Evolutionary conservation across 2,329 filamentous ascomycete species (phyloP).

Genomic region (Elsinoe australis): DNA sequence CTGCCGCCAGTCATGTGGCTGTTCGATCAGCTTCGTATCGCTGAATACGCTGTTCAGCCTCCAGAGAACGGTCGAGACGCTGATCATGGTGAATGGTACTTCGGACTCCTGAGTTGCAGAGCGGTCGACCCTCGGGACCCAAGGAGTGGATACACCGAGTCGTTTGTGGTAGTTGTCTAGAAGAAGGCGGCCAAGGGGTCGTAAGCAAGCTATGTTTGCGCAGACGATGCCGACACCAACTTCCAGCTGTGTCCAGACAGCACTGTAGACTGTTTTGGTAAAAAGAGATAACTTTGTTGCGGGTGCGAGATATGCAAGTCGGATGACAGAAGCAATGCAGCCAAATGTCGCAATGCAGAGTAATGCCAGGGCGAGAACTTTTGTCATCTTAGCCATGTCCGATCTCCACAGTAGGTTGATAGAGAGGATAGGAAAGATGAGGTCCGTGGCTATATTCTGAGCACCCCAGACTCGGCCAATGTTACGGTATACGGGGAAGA

Average conservation of each 20-base stretch:
- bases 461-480: constrained; percentile 20
- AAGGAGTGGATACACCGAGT: neutral
- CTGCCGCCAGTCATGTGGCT: constrained; percentile 1
- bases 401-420: constrained; percentile 30
- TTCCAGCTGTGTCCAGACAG: constrained; percentile 30
- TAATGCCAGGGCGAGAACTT: neutral
- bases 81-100: neutral
- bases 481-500: constrained; percentile 12
- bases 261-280: constrained; percentile 23
- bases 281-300: constrained; percentile 24
- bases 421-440: constrained; percentile 32
- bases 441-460: constrained; percentile 31
- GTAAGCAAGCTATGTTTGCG: constrained; percentile 29
- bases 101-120: neutral
- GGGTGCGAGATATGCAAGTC: neutral
- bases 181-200: constrained; percentile 24
- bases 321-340: neutral
- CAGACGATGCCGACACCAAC: constrained; percentile 31
- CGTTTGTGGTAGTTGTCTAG: neutral
- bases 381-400: neutral
- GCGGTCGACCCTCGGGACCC: neutral
- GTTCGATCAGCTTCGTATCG: neutral
- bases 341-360: constrained; percentile 2
- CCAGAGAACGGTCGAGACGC: neutral
- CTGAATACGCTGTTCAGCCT: constrained; percentile 9